phyloP scores from a whole-genome alignment of 2,329 filamentous ascomycete species.

The Blastomyces silverae region DNA sequence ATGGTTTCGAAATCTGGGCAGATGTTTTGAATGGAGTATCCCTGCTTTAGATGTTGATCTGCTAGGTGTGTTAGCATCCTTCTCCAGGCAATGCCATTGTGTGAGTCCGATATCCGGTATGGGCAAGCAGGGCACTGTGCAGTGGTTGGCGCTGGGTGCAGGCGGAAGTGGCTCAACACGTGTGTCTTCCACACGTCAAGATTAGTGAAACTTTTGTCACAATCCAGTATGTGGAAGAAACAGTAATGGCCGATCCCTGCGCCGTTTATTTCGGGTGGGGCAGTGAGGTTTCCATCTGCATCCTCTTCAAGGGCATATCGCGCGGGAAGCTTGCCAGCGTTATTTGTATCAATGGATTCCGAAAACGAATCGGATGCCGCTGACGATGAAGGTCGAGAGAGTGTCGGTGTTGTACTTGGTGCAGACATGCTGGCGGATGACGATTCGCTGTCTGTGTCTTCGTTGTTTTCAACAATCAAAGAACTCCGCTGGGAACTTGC shows the following conservation, averaged over 20 bases:
- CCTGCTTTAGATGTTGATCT: slow-evolving; percentile 36
- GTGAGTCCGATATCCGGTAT: slow-evolving; percentile 22
- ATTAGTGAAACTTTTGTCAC: slow-evolving; percentile 36
- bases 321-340: slow-evolving; percentile 23
- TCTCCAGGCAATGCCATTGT: slow-evolving; percentile 35
- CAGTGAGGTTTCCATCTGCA: slow-evolving; percentile 29
- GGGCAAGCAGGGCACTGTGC: slow-evolving; percentile 43
- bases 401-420: slow-evolving; percentile 27
- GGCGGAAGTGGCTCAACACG: slow-evolving; percentile 42
- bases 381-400: slow-evolving; percentile 29
- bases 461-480: slow-evolving; percentile 14
- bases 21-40: slow-evolving; percentile 37
- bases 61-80: slow-evolving; percentile 40
- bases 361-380: slow-evolving; percentile 26
- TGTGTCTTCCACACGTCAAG: slow-evolving; percentile 39
- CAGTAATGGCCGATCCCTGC: slow-evolving; percentile 24
- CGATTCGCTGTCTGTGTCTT: slow-evolving; percentile 10
- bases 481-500: slow-evolving; percentile 13
- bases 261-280: slow-evolving; percentile 15
- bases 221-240: slow-evolving; percentile 43
- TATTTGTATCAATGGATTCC: slow-evolving; percentile 30
- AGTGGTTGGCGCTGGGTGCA: slow-evolving; percentile 35
- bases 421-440: slow-evolving; percentile 20
- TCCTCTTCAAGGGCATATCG: slow-evolving; percentile 28
- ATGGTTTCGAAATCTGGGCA: slow-evolving; percentile 41